Base-by-base conservation (phyloP, 1,139 yeast genomes). In the Geotrichum reessii region DNA sequence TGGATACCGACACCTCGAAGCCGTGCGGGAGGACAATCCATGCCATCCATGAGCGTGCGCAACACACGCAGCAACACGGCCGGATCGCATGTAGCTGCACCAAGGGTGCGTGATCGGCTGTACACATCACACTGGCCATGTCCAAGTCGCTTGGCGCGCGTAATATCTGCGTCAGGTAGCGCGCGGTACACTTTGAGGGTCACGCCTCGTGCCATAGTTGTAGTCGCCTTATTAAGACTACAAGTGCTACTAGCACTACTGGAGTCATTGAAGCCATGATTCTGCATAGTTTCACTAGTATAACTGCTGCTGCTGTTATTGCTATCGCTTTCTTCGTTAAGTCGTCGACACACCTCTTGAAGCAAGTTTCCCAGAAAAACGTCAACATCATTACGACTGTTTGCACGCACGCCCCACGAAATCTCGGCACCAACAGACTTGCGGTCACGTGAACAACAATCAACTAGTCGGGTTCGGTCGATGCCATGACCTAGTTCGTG, bases 361-460 rank as follows among this genome's bases (percentile, higher is more conserved):
- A 86, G 76, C 55, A 92, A 73, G 44, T 82, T 73, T 53, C 77
- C 74, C 21, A 89, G 69, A 67, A 93, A 93, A 3, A 62, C 67
- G 61, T 86, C 92, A 27, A 86, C 81, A 65, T 92, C 89, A 1
- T 72, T 71, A 25, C 80, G 76, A 0, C 74, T 76, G 31, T 82
- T 81, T 62, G 92, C 87, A 56, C 98, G 71, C 0, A 93, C 87
- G 0, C 97, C 98, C 85, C 90, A 93, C 63, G 91, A 89, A 40
- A 93, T 87, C 70, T 93, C 98, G 11, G 90, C 89, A 0, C 96
- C 90, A 0, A 93, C 80, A 0, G 95, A 81, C 65, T 89, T 90
- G 37, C 96, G 78, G 0, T 80, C 76, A 25, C 77, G 76, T 47
- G 81, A 79, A 17, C 56, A 75, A 28, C 51, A 24, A 11, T 52